Conservation (phyloP, 352 stramenopile genomes). For the Phytophthora cryptogea region DNA sequence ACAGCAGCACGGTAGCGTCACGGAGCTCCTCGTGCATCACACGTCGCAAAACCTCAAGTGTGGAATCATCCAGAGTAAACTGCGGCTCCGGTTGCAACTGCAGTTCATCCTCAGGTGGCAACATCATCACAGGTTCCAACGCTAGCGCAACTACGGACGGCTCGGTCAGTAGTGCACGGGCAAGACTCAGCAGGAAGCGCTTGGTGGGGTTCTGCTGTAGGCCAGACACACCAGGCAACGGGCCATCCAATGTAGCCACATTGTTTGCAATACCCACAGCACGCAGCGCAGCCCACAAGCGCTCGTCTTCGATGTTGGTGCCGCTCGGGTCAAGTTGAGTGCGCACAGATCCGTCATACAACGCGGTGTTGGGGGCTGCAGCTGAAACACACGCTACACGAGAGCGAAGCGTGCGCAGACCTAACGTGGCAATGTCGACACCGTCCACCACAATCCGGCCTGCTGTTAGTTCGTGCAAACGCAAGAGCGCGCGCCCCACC, state of each 20-base stretch:
- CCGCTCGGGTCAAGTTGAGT: constrained; percentile 93
- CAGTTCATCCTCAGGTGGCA: constrained; percentile 20
- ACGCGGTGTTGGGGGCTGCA: constrained; percentile 75
- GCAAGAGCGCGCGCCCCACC: constrained; percentile 92
- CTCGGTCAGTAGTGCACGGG: constrained; percentile 92
- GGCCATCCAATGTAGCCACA: constrained; percentile 58
- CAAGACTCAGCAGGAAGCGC: constrained; percentile 96
- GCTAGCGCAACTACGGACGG: constrained; percentile 86
- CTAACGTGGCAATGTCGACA: constrained; percentile 83
- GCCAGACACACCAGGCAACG: constrained; percentile 73
- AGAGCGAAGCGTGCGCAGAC: constrained; percentile 86
- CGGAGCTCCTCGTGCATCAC: constrained; percentile 90
- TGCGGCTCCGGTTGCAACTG: constrained; percentile 16
- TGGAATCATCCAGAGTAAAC: constrained; percentile 65
- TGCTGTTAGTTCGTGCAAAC: constrained; percentile 90
- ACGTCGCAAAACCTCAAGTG: constrained; percentile 61
- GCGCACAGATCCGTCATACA: constrained; percentile 93
- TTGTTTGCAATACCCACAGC: constrained; percentile 61
- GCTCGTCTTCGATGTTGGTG: constrained; percentile 34
- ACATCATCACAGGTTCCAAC: constrained; percentile 30
- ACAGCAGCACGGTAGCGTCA: constrained; percentile 94
- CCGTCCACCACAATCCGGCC: constrained; percentile 93
- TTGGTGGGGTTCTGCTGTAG: constrained; percentile 94
- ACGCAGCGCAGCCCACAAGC: constrained; percentile 46
- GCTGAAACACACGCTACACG: constrained; percentile 96